Base-by-base conservation (phyloP, 495 filamentous ascomycete genomes). In the Pseudevernia furfuracea region DNA sequence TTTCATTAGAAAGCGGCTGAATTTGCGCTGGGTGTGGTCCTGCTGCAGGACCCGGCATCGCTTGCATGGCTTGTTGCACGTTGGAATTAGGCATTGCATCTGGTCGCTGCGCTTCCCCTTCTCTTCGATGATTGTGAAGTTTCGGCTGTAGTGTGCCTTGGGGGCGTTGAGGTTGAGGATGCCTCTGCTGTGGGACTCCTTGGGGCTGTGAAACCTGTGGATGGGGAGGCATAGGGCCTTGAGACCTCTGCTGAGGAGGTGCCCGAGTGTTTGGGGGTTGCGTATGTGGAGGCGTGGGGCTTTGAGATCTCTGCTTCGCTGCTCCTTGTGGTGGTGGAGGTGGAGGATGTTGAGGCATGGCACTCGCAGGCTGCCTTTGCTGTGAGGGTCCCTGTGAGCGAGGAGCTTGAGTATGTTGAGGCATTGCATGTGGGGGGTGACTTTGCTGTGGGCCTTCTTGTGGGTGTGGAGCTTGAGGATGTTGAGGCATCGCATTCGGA, bases 161-260 rank as follows among this genome's bases (percentile, higher is more conserved):
- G 34, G 9, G 3, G 7, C 4, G 60, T 46, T 39, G 60, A 11
- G 19, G 4, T 36, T 55, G 37, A 2, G 48, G 7, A 28, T 43
- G 46, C 36, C 30, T 21, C 39, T n/a, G 60, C 48, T 19, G 9
- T 38, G 14, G n/a, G 15, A 3, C 3, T 17, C 30, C 36, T 55
- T 62, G 60, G 19, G 9, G n/a, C 9, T 41, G 25, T 43, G 25
- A 28, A 55, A 62, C 36, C 14, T 49, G 44, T 19, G 60, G 46
- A 23, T 36, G 12, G 12, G 48, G 44, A 25, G 37, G 34, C 30
- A 41, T 52, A n/a, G 60, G 21, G 36, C 46, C 30, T 62, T 11
- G 38, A 38, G 34, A 12, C 55, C 36, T 55, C 15, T 62, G 60
- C 37, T 62, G 48, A n/a, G 34, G n/a, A 55, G 48, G 5, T 28